These are phyloP conservation scores for Candida maesae DNA, from an alignment of 805 yeast genomes.

Conservation along the genomic window DNA sequence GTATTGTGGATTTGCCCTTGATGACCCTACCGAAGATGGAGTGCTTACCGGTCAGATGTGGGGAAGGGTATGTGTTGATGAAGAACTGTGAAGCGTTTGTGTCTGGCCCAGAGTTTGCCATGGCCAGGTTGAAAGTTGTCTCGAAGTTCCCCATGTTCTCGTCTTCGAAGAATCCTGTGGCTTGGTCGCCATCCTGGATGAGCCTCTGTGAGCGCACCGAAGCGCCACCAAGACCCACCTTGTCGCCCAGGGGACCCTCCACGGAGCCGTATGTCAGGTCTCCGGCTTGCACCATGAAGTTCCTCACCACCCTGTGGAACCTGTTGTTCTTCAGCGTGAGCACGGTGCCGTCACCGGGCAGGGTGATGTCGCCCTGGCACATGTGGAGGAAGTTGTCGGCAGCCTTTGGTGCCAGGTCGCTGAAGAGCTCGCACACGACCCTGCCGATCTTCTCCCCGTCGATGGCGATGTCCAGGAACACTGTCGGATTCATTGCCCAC, in stretches of 20 bases:
- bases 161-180: constrained; percentile 44
- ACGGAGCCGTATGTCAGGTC: constrained; percentile 44
- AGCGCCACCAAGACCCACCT: constrained; percentile 41
- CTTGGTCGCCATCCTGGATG: constrained; percentile 22
- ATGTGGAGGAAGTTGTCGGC: constrained; percentile 46
- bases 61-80: constrained; percentile 62
- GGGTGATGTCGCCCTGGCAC: constrained; percentile 35
- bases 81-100: constrained; percentile 68
- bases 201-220: constrained; percentile 33
- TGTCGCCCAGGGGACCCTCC: constrained; percentile 22
- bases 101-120: constrained; percentile 57
- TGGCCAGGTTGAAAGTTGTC: constrained; percentile 49
- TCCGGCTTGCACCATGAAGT: constrained; percentile 71
- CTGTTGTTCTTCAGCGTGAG: constrained; percentile 40
- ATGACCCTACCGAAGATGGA: constrained; percentile 71
- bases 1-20: constrained; percentile 64
- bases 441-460: constrained; percentile 46
- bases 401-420: constrained; percentile 53
- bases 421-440: constrained; percentile 52
- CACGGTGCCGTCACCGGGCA: constrained; percentile 19
- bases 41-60: constrained; percentile 74
- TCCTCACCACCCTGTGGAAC: constrained; percentile 63
- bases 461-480: constrained; percentile 51
- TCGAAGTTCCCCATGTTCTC: constrained; percentile 50
- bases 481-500: constrained; percentile 16